phyloP scores from a whole-genome alignment of 352 stramenopile species.

The Pythium dissotocum region DNA sequence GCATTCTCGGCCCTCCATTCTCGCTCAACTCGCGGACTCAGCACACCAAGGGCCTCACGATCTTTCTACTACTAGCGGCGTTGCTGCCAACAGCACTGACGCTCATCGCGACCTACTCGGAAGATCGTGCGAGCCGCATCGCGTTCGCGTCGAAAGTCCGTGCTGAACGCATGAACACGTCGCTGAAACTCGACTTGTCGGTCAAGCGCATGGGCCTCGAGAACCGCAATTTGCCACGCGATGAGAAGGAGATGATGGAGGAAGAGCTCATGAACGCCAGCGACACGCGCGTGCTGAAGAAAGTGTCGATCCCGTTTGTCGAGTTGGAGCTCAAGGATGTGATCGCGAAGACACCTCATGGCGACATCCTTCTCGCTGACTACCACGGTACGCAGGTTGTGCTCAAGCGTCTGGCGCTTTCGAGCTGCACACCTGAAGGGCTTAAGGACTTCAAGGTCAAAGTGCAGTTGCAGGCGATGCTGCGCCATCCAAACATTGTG shows the following conservation, averaged over 20 bases:
- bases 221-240: slow-evolving; percentile 57
- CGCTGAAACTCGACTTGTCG: slow-evolving; percentile 74
- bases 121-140: slow-evolving; percentile 67
- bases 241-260: slow-evolving; percentile 63
- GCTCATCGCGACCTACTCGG: slow-evolving; percentile 73
- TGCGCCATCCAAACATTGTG: slow-evolving; percentile 86
- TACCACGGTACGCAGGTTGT: slow-evolving; percentile 78
- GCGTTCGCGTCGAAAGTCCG: slow-evolving; percentile 75
- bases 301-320: slow-evolving; percentile 75
- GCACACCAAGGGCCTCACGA: slow-evolving; percentile 51
- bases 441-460: slow-evolving; percentile 75
- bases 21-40: slow-evolving; percentile 46
- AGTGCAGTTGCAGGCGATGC: slow-evolving; percentile 75
- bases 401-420: slow-evolving; percentile 72
- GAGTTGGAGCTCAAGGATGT: slow-evolving; percentile 79
- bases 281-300: slow-evolving; percentile 59
- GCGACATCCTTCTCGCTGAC: slow-evolving; percentile 68
- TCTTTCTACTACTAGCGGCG: slow-evolving; percentile 61
- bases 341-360: slow-evolving; percentile 59
- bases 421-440: slow-evolving; percentile 55
- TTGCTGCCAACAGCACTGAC: slow-evolving; percentile 65
- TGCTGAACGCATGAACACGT: slow-evolving; percentile 80
- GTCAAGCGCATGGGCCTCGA: slow-evolving; percentile 71
- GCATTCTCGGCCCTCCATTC: slow-evolving; percentile 49
- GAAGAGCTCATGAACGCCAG: slow-evolving; percentile 41